Base-by-base conservation (phyloP, 192 early-diverging fungal genomes). In the Umbelopsis sp. region DNA sequence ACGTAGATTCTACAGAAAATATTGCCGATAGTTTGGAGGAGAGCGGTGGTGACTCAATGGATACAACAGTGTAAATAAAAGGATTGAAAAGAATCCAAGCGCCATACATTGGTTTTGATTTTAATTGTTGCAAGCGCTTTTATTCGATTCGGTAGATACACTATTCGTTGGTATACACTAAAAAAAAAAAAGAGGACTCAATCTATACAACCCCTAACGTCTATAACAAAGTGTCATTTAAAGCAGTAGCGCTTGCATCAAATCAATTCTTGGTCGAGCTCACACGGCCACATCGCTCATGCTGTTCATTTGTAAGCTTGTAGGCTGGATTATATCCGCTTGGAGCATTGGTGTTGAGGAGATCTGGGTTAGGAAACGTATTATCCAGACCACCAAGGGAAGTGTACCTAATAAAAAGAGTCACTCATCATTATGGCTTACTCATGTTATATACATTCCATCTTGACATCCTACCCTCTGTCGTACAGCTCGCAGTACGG, bases 401-500 rank as follows among this genome's bases (percentile, higher is more conserved):
- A 9, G 97, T 98, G 73, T 97, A 98, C 17, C 94, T 93, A 71
- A 17, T 68, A 66, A 17, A 26, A 44, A 26, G 20, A 59, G 0
- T 41, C 12, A 21, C 2, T 49, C 20, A 20, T 0, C n/a, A 49
- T 49, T n/a, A 44, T 49, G 17, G 11, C 11, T 45, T 51, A 9
- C 53, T n/a, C n/a, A n/a, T n/a, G n/a, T n/a, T n/a, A n/a, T n/a
- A n/a, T n/a, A n/a, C n/a, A n/a, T n/a, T n/a, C n/a, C n/a, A n/a
- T n/a, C 5, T 5, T 41, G 38, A 36, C 36, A 43, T 59, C 65
- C 78, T 82, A 92, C 92, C 92, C 95, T 74, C 88, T 72, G 73
- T 98, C 94, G 71, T 98, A 98, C 52, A 97, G 83, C 0, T 81
- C 81, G 81, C 96, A 98, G 79, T 97, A 97, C 52, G 87, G 90